Evolutionary conservation across 2,329 filamentous ascomycete genomes (phyloP), one percentile per base, ranked within the genome.

Genomic region (Blastomyces emzantsi): DNA sequence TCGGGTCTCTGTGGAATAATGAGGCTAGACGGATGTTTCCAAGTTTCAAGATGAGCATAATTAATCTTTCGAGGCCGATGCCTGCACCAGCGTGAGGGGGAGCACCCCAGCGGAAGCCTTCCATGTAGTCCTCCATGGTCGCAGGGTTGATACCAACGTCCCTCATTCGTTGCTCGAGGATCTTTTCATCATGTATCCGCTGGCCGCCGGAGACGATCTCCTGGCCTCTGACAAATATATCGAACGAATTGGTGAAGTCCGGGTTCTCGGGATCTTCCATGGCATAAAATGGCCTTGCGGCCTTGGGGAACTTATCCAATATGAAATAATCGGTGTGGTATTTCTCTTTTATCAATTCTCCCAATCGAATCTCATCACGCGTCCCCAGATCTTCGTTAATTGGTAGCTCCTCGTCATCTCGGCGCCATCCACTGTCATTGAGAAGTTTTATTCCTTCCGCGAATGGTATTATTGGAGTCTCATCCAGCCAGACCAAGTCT

Each of bases 151-250:
- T 87, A 64, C 90, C 90, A 58, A 85, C 82, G 58, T 84, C 83
- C 65, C 83, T 82, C 89, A 97, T 92, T 72, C 88, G 90, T 69
- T 88, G 83, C 55, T 87, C 83, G n/a, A 97, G 81, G 72, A 90
- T 83, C 4, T 82, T 78, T 0, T 89, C 83, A 66, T 94, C 87
- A 73, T 97, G 90, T 67, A 97, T 95, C 84, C 92, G 91, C 76
- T 97, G 92, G 8, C 92, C 92, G 69, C 92, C 92, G 0, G 90
- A 93, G 56, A 93, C 87, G 64, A 97, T 94, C 74, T 97, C 92
- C 72, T 97, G 92, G 0, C 92, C 92, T 39, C 92, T 88, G 54
- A 96, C 83, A 78, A 97, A 97, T 64, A 97, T 95, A 73, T 97
- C 92, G 70, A 96, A 97, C 0, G 92, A 96, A 73, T 96, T 96